Evolutionary conservation across 345 rosid species (phyloP).

Genomic region (Litchi chinensis): DNA sequence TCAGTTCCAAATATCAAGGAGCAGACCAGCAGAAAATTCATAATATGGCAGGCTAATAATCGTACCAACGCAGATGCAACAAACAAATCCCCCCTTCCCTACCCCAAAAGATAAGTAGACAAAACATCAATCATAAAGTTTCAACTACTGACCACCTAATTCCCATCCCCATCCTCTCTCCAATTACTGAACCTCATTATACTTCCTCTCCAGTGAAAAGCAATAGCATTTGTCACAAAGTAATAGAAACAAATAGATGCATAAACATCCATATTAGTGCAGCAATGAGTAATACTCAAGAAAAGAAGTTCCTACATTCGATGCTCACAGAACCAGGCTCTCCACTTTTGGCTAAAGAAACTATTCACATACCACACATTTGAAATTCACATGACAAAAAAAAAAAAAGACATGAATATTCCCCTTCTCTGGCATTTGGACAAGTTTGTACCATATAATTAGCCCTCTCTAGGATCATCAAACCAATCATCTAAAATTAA

Average conservation of each 20-base stretch:
- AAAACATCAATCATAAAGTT: background rate
- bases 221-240: background rate
- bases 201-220: background rate
- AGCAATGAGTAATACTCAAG: background rate
- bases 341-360: slow-evolving; percentile 9
- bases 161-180: background rate
- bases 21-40: background rate
- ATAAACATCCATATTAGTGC: background rate
- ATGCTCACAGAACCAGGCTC: background rate
- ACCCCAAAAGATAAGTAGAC: background rate
- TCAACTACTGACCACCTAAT: background rate
- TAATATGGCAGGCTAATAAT: slow-evolving; percentile 9
- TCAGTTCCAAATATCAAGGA: background rate
- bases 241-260: background rate
- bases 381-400: background rate
- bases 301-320: background rate
- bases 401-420: background rate
- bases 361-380: background rate
- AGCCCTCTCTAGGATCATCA: background rate
- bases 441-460: slow-evolving; percentile 2
- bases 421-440: background rate
- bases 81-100: background rate
- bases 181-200: background rate
- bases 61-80: background rate
- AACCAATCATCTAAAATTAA: background rate